Base-by-base conservation (phyloP, 805 yeast genomes). In the Pichia sporocuriosa region DNA sequence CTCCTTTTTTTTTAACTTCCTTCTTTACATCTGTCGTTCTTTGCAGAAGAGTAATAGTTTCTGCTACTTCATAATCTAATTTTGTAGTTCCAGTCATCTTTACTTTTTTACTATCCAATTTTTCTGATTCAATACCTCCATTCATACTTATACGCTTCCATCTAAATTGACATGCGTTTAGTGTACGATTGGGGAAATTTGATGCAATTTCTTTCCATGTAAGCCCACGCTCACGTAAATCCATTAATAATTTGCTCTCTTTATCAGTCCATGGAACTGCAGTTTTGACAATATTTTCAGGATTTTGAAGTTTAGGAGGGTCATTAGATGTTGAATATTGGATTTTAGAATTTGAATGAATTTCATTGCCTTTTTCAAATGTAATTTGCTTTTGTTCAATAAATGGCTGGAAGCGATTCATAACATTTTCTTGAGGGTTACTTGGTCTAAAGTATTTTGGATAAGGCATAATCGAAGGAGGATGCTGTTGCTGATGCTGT, bases 161-260 rank as follows among this genome's bases (percentile, higher is more conserved):
- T 37, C 41, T 42, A 30, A 42, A 42, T 24, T 42, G 45, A 34
- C 45, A 42, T 12, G 45, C 45, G 29, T 42, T 42, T 9, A 42
- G n/a, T 11, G 45, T 42, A 15, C 45, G 21, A 23, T 33, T 38
- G 12, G 34, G 12, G 21, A 42, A 42, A 12, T 30, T 26, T 13
- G 37, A 22, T 2, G 45, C 26, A 19, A 42, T 42, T 38, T 42
- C 42, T 35, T 35, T 42, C 45, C 45, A 42, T 2, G 42, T 37
- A 2, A 42, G 19, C 1, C 45, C 42, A 6, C 21, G 13, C 2
- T 38, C 39, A 24, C 42, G 28, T 25, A 42, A 24, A 22, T 29
- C 28, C 28, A 42, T 21, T 17, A 42, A 20, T 15, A 32, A 12
- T 16, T 17, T 37, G 16, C 36, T 38, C 29, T 42, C 45, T 7